Evolutionary conservation across 148 eudicot species (phyloP).

Genomic region (Polygonum maritimum): DNA sequence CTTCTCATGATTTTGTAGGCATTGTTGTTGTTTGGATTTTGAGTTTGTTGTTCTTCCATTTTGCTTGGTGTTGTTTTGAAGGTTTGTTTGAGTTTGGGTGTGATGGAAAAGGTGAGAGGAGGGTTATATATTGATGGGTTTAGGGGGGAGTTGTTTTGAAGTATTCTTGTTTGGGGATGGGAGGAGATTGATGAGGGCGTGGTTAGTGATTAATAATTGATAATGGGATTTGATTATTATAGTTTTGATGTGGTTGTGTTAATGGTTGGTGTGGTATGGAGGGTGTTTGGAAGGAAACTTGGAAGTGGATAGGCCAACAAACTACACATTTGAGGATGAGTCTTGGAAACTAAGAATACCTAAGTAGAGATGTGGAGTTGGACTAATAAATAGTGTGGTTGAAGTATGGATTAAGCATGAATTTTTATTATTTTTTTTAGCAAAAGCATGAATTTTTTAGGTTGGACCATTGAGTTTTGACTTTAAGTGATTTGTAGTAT

Average conservation of each 20-base stretch:
- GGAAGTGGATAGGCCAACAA: slow-evolving; percentile 10
- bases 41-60: slow-evolving; percentile 3
- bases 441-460: not conserved
- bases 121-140: not conserved
- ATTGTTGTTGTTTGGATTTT: not conserved
- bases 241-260: not conserved
- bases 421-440: no score
- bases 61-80: not conserved
- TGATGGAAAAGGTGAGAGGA: not conserved
- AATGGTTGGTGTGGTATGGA: not conserved
- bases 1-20: slow-evolving; percentile 37
- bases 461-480: not conserved
- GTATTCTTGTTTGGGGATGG: not conserved
- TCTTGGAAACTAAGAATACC: not conserved
- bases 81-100: not conserved
- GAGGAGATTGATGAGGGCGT: not conserved
- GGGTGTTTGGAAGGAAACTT: not conserved
- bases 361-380: not conserved
- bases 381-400: not conserved
- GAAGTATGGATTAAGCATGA: not conserved
- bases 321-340: not conserved
- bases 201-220: not conserved
- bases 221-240: not conserved
- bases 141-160: slow-evolving; percentile 1
- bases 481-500: not conserved